A percentile compares a stretch with the other conserved stretches of the same genome.
These are phyloP conservation scores for Periconia macrospinosa DNA, from an alignment of 2,329 filamentous ascomycete genomes.

Conservation along the genomic window DNA sequence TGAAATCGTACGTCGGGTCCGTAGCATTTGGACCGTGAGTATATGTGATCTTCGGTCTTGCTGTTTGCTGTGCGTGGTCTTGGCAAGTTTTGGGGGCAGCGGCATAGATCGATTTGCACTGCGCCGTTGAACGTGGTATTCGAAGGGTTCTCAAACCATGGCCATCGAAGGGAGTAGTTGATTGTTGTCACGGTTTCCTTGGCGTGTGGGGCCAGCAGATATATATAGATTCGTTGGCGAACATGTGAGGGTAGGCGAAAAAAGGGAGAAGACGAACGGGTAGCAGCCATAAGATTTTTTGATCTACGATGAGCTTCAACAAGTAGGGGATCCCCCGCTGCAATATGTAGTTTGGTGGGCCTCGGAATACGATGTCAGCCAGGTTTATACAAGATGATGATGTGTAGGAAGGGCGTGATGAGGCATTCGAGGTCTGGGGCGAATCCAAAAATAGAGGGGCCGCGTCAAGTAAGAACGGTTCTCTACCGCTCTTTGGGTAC, in stretches of 20 bases:
- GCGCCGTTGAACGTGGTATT: slow-evolving; percentile 32
- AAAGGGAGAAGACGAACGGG: neutral
- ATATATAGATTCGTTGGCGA: slow-evolving; percentile 19
- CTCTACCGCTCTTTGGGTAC: neutral
- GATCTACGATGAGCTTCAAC: too few relatives aligned
- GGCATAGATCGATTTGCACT: slow-evolving; percentile 29
- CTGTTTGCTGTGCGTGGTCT: slow-evolving; percentile 6
- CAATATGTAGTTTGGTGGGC: neutral
- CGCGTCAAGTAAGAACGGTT: neutral
- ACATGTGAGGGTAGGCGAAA: slow-evolving; percentile 5
- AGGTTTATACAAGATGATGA: neutral
- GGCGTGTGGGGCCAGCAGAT: slow-evolving; percentile 31
- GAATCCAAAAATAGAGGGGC: slow-evolving; percentile 1
- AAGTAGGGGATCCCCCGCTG: neutral
- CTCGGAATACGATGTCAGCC: neutral
- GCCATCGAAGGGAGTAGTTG: slow-evolving; percentile 36
- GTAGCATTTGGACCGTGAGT: slow-evolving; percentile 30
- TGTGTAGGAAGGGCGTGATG: neutral
- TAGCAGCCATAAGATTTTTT: neutral
- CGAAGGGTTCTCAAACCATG: slow-evolving; percentile 31
- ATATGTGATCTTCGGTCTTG: slow-evolving; percentile 28
- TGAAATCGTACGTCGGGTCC: slow-evolving; percentile 27
- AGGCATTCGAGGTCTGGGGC: neutral
- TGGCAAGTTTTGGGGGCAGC: slow-evolving; percentile 17
- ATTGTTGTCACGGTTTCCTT: slow-evolving; percentile 39